phyloP scores from a whole-genome alignment of 371 early-diverging fungal species.

The Dinochytrium kinnereticum region DNA sequence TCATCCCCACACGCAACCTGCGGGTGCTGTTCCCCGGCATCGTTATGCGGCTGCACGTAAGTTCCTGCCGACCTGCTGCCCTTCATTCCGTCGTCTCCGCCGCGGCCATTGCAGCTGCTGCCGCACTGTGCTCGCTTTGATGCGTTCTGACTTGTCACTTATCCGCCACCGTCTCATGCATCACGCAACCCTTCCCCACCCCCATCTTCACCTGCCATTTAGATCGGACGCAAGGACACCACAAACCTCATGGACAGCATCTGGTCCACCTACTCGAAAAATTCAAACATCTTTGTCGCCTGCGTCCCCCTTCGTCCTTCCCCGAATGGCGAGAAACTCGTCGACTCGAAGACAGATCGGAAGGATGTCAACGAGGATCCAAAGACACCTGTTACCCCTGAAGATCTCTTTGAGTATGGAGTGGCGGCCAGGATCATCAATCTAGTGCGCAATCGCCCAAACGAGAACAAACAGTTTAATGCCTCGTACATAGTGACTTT shows the following conservation, averaged over 20 bases:
- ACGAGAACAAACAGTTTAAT: slow-evolving; percentile 23
- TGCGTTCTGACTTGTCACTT: not conserved
- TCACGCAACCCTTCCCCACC: not conserved
- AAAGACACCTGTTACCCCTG: slow-evolving; percentile 19
- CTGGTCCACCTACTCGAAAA: slow-evolving; percentile 25
- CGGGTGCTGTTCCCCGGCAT: slow-evolving; percentile 57
- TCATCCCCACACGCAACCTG: slow-evolving; percentile 51
- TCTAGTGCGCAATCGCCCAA: slow-evolving; percentile 32
- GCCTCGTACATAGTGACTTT: slow-evolving; percentile 39
- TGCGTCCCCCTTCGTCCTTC: slow-evolving; percentile 35
- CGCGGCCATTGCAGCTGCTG: not conserved
- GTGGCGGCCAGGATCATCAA: slow-evolving; percentile 48
- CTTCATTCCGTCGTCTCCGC: too few relatives aligned
- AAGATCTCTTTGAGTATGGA: slow-evolving; percentile 44
- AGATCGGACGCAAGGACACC: slow-evolving; percentile 40
- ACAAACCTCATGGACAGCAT: slow-evolving; percentile 43
- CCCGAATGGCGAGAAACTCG: slow-evolving; percentile 11
- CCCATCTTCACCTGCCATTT: not conserved
- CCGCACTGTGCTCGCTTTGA: not conserved
- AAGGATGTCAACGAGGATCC: slow-evolving; percentile 22
- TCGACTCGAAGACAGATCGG: slow-evolving; percentile 12
- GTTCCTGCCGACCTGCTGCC: too few relatives aligned
- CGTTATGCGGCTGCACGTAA: slow-evolving; percentile 49
- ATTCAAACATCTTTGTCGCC: slow-evolving; percentile 39
- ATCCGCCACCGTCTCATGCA: not conserved